Evolutionary conservation across 805 yeast species (phyloP).

Genomic region (Yarrowia hollandica): DNA sequence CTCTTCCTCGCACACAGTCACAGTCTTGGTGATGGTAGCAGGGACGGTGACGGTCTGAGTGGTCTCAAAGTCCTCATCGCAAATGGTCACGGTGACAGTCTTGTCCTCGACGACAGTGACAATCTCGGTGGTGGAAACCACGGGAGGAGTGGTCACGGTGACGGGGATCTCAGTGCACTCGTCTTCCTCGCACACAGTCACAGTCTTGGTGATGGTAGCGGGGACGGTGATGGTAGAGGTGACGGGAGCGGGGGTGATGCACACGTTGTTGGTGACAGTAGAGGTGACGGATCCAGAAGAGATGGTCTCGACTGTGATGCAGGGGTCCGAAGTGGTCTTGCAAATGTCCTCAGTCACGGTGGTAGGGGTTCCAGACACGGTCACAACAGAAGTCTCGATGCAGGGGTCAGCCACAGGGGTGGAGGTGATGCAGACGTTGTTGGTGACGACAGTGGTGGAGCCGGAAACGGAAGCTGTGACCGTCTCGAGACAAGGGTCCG

Average conservation of each 20-base stretch:
- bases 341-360: neutral
- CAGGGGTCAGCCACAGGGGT: constrained; percentile 15
- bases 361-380: neutral
- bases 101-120: neutral
- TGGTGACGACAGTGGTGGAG: constrained; percentile 4
- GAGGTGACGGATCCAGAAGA: neutral
- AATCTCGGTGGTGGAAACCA: neutral
- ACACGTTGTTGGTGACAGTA: neutral
- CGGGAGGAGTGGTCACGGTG: neutral
- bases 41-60: neutral
- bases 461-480: constrained; percentile 7
- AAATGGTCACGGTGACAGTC: neutral
- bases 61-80: too few relatives aligned
- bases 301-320: neutral
- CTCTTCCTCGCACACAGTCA: too few relatives aligned
- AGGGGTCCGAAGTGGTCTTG: neutral
- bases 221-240: constrained; percentile 4
- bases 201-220: constrained; percentile 7
- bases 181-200: neutral
- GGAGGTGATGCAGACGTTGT: constrained; percentile 1
- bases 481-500: constrained; percentile 7
- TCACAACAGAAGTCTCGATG: neutral
- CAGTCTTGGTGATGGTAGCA: neutral
- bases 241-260: neutral
- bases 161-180: neutral